A percentile compares a stretch with the other conserved stretches of the same genome.
Evolutionary conservation across 2,329 filamentous ascomycete genomes (phyloP).

Genomic region (Colletotrichum simmondsii): DNA sequence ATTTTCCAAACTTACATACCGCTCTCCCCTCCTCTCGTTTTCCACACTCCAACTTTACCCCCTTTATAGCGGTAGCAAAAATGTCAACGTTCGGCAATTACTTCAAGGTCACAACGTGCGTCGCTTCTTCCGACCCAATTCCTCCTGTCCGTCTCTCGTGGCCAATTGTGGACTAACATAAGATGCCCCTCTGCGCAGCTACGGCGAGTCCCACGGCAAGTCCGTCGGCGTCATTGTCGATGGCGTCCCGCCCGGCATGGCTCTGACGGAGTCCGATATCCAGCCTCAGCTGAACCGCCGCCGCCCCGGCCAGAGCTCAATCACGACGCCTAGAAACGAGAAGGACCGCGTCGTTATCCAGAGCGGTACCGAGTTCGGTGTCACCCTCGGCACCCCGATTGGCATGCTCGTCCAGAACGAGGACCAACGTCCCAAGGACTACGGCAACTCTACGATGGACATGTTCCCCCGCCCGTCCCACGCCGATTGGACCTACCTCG

Average conservation of each 20-base stretch:
- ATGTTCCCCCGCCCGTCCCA: conserved; percentile 90
- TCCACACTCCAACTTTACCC: conserved; percentile 7
- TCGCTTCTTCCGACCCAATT: conserved; percentile 34
- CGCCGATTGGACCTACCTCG: conserved; percentile 96
- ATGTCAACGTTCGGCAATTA: conserved; percentile 91
- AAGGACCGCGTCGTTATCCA: conserved; percentile 93
- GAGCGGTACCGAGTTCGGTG: conserved; percentile 89
- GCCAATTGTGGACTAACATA: conserved; percentile 23
- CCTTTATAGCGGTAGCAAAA: conserved; percentile 40
- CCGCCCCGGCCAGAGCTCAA: conserved; percentile 86
- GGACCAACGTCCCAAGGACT: conserved; percentile 93
- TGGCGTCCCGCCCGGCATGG: conserved; percentile 87
- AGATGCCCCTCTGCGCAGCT: conserved; percentile 43
- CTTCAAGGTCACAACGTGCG: conserved; percentile 86
- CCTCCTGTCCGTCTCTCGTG: conserved; percentile 19
- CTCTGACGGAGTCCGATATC: conserved; percentile 86
- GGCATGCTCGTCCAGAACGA: conserved; percentile 89
- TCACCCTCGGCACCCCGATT: conserved; percentile 92
- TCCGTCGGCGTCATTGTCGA: conserved; percentile 96
- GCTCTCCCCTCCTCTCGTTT: neutral
- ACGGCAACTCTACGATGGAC: conserved; percentile 90
- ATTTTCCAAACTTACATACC: conserved; percentile 9
- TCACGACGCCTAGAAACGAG: conserved; percentile 93
- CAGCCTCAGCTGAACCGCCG: conserved; percentile 95
- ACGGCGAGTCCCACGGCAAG: conserved; percentile 82